Evolutionary conservation across 2,329 filamentous ascomycete genomes (phyloP).

Genomic region (Hypoxylon rubiginosum): DNA sequence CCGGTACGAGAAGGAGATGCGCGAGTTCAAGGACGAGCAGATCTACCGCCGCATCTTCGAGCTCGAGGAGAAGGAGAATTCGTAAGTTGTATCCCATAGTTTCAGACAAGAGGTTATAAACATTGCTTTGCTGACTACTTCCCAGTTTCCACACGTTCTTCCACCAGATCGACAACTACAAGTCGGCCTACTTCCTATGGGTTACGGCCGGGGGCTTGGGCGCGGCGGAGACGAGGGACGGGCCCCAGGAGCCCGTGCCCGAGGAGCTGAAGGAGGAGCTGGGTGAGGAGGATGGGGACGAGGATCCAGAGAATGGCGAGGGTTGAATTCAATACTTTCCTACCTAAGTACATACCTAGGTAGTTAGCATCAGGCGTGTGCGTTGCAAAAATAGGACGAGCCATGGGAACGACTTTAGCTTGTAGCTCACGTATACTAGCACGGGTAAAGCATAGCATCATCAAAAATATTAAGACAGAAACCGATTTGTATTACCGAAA

Average conservation of each 20-base stretch:
- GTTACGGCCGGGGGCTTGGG: conserved; percentile 77
- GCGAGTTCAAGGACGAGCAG: conserved; percentile 89
- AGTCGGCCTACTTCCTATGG: conserved; percentile 79
- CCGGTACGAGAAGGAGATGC: conserved; percentile 81
- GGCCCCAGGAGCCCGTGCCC: conserved; percentile 58
- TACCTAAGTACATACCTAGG: no score
- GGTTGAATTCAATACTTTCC: conserved; percentile 31
- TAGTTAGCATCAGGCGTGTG: background rate
- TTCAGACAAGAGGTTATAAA: background rate
- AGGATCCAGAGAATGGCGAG: conserved; percentile 60
- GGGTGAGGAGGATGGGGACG: conserved; percentile 68
- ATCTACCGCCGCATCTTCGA: conserved; percentile 94
- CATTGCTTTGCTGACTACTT: conserved; percentile 38
- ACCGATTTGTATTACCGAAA: background rate
- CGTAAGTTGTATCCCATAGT: conserved; percentile 68
- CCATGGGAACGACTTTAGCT: background rate
- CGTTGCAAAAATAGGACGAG: background rate
- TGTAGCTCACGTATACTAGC: background rate
- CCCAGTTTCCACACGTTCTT: conserved; percentile 82
- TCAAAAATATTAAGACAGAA: background rate
- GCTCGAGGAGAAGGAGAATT: conserved; percentile 87
- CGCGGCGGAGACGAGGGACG: conserved; percentile 65
- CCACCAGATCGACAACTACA: conserved; percentile 82
- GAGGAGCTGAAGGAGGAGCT: conserved; percentile 59
- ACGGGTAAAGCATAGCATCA: background rate